Evolutionary conservation across 202 grass and related monocot genomes (phyloP), one percentile per base, ranked within the genome.

Genomic region (Musa balbisiana): DNA sequence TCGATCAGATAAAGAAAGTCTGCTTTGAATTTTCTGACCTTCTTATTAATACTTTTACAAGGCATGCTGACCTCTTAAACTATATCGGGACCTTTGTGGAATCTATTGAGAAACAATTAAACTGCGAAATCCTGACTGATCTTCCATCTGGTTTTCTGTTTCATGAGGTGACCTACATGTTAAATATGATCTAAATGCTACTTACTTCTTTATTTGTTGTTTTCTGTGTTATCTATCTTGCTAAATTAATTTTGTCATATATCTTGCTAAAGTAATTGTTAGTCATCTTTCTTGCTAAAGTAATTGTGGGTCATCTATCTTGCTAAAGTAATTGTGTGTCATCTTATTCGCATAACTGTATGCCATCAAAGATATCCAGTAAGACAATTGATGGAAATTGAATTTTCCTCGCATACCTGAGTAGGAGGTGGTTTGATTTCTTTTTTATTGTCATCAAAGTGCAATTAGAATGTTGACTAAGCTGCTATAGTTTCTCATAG

Each of bases 1-100:
- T 86, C 78, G 73, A 76, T 72, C 78, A 98, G 72, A 71, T 98
- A 76, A 92, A 81, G 81, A 84, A 93, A 74, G 62, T 77, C 10
- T 92, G 79, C 71, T 89, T 81, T 83, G 91, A 93, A 76, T 74
- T 93, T 92, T 91, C 89, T 80, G 77, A 83, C 60, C 62, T 58
- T 78, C 82, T 94, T 78, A 72, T 54, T 58, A 89, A 73, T 51
- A 65, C 73, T 19, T 89, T 89, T 83, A 85, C 67, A 54, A 89
- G 88, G 79, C 83, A 93, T 86, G 74, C 81, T 62, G 81, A 87
- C 71, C 55, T 92, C 60, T 82, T 98, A 80, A 65, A 71, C 75
- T 77, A 89, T 89, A 72, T 92, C 24, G 87, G 85, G 85, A 73
- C 68, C 65, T 89, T 89, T 74, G 84, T 98, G 84, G 82, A 85